Conservation (phyloP, 2,329 filamentous ascomycete species). For the Thelonectria rubi region DNA sequence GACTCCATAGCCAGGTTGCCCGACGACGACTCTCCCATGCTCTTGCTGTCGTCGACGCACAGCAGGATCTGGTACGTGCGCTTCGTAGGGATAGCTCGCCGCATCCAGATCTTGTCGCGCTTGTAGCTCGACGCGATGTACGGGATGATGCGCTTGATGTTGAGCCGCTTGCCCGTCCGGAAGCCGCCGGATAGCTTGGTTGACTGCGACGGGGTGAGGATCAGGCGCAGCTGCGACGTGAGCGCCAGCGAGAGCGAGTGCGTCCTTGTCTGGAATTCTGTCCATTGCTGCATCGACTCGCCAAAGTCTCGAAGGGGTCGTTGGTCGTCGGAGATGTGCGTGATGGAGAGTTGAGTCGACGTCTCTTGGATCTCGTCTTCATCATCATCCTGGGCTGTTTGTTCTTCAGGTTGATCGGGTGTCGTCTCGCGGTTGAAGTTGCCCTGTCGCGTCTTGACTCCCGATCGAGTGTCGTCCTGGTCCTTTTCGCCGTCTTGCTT, state of each 20-base stretch:
- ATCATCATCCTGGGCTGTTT: slow-evolving; percentile 58
- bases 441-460: slow-evolving; percentile 67
- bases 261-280: slow-evolving; percentile 82
- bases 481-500: slow-evolving; percentile 55
- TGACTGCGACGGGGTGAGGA: slow-evolving; percentile 91
- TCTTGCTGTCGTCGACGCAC: slow-evolving; percentile 93
- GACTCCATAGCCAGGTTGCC: slow-evolving; percentile 90
- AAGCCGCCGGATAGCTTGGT: slow-evolving; percentile 97
- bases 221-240: slow-evolving; percentile 93
- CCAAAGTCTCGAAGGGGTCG: slow-evolving; percentile 58
- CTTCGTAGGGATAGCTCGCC: slow-evolving; percentile 88
- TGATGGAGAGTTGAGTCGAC: slow-evolving; percentile 74
- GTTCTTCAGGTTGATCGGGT: slow-evolving; percentile 53
- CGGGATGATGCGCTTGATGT: slow-evolving; percentile 99
- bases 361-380: slow-evolving; percentile 61
- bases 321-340: slow-evolving; percentile 67
- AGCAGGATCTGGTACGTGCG: slow-evolving; percentile 97
- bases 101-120: slow-evolving; percentile 99
- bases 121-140: slow-evolving; percentile 99
- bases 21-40: slow-evolving; percentile 84
- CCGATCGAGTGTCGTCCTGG: slow-evolving; percentile 64
- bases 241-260: slow-evolving; percentile 87
- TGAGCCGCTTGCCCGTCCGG: slow-evolving; percentile 96
- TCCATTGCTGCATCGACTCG: slow-evolving; percentile 80
- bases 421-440: slow-evolving; percentile 64